A percentile compares a stretch with the other conserved stretches of the same genome.
Evolutionary conservation across 1,139 yeast species (phyloP).

Genomic region (Lodderomyces parapsilosis): DNA sequence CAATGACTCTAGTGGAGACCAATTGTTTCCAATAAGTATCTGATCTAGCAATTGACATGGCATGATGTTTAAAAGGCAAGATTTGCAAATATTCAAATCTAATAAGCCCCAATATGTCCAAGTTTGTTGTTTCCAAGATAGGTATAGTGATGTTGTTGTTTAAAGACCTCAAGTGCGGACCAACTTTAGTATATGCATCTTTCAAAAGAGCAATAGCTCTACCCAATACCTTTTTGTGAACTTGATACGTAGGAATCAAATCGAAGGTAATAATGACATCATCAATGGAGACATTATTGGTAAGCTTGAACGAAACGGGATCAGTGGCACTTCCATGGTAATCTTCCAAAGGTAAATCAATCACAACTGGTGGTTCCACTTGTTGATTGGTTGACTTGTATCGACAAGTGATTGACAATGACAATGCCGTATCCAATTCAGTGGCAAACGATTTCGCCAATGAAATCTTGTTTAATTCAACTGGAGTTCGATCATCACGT

Average conservation of each 20-base stretch:
- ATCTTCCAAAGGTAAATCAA: slow-evolving; percentile 85
- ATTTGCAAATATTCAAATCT: slow-evolving; percentile 75
- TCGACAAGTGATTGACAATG: slow-evolving; percentile 66
- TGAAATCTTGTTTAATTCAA: slow-evolving; percentile 72
- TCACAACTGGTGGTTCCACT: slow-evolving; percentile 61
- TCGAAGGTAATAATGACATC: slow-evolving; percentile 75
- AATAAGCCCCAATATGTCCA: slow-evolving; percentile 76
- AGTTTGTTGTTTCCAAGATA: slow-evolving; percentile 64
- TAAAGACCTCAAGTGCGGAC: slow-evolving; percentile 66
- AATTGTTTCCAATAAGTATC: slow-evolving; percentile 92
- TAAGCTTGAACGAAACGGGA: slow-evolving; percentile 73
- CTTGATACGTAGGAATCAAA: slow-evolving; percentile 85
- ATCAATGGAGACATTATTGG: slow-evolving; percentile 45
- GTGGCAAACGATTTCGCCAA: slow-evolving; percentile 74
- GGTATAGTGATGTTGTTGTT: slow-evolving; percentile 73
- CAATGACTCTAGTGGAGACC: slow-evolving; percentile 88
- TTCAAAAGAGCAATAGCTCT: slow-evolving; percentile 80
- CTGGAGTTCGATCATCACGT: slow-evolving; percentile 58
- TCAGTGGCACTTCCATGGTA: slow-evolving; percentile 76
- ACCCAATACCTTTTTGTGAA: slow-evolving; percentile 59
- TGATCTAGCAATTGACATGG: slow-evolving; percentile 65
- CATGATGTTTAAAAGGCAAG: slow-evolving; percentile 71
- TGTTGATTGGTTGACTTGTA: slow-evolving; percentile 39
- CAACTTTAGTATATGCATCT: slow-evolving; percentile 66
- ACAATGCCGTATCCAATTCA: slow-evolving; percentile 84